A percentile compares a stretch with the other conserved stretches of the same genome.
These are phyloP conservation scores for Cladosporium austrohemisphaericum DNA, from an alignment of 2,329 filamentous ascomycete species.

Conservation along the genomic window DNA sequence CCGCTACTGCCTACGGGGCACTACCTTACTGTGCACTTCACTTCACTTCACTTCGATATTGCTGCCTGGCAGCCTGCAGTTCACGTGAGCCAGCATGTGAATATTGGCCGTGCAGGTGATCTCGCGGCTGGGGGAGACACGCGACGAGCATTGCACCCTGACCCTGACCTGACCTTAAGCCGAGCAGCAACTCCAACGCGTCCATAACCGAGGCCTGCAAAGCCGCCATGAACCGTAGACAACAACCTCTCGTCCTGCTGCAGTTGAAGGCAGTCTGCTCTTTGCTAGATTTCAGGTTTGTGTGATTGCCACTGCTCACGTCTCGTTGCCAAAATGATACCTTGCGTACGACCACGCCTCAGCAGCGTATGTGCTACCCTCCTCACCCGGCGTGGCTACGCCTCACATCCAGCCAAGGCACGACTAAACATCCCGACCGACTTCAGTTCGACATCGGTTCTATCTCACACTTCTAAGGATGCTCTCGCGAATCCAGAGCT, in stretches of 20 bases:
- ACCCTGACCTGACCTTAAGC: no score
- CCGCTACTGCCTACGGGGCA: no score
- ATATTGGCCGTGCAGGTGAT: no score
- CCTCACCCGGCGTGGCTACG: constrained; percentile 37
- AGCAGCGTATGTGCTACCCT: constrained; percentile 3
- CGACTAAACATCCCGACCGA: constrained; percentile 82
- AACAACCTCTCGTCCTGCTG: not conserved
- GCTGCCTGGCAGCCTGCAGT: no score
- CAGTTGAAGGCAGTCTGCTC: not conserved
- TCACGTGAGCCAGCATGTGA: no score
- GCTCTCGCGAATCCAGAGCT: constrained; percentile 71
- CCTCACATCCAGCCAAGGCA: constrained; percentile 48
- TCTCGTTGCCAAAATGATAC: not conserved
- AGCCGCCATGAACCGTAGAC: constrained; percentile 10
- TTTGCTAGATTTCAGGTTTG: not conserved
- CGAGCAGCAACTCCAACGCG: no score
- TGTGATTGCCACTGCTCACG: not conserved
- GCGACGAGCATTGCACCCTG: no score
- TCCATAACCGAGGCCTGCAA: constrained; percentile 11
- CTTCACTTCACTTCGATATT: no score
- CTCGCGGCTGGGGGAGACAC: no score
- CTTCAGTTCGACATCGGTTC: constrained; percentile 74
- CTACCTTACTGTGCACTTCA: no score
- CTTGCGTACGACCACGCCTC: constrained; percentile 5
- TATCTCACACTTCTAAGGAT: constrained; percentile 73